phyloP scores from a whole-genome alignment of 2,329 filamentous ascomycete genomes.

The Verticillium tricorpus region DNA sequence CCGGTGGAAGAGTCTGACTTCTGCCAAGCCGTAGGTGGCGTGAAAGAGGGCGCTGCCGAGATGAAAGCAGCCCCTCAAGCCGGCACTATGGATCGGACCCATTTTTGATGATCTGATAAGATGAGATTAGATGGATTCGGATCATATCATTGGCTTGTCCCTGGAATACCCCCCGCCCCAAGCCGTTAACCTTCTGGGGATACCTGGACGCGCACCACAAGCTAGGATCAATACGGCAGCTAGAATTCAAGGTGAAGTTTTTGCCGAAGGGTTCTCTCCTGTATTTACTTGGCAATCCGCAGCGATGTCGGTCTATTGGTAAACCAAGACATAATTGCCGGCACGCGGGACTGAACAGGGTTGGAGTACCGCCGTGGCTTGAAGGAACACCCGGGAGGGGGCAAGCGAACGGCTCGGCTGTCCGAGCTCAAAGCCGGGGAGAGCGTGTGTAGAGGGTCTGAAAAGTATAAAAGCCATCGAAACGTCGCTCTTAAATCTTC shows the following conservation, averaged over 20 bases:
- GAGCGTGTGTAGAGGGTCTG: background rate
- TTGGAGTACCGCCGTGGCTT: background rate
- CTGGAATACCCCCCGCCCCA: background rate
- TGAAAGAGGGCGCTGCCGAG: background rate
- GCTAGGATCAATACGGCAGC: background rate
- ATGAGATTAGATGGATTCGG: conserved; percentile 1
- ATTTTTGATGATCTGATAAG: conserved; percentile 5
- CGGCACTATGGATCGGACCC: background rate
- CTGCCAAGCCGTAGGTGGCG: conserved; percentile 1
- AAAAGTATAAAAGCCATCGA: background rate
- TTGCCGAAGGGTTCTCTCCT: background rate
- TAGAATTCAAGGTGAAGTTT: background rate
- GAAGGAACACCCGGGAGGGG: background rate
- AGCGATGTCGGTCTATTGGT: background rate
- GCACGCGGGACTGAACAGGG: background rate
- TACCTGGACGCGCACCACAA: background rate
- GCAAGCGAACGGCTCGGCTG: background rate
- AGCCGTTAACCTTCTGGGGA: background rate
- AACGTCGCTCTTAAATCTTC: background rate
- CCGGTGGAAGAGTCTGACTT: background rate
- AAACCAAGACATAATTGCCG: background rate
- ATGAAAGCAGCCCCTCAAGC: background rate
- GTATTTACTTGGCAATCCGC: background rate
- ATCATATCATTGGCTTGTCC: background rate
- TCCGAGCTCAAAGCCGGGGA: background rate